A percentile compares a stretch with the other conserved stretches of the same genome.
Conservation (phyloP, 1,284 basidiomycete genomes). For the Apiotrichum laibachii region DNA sequence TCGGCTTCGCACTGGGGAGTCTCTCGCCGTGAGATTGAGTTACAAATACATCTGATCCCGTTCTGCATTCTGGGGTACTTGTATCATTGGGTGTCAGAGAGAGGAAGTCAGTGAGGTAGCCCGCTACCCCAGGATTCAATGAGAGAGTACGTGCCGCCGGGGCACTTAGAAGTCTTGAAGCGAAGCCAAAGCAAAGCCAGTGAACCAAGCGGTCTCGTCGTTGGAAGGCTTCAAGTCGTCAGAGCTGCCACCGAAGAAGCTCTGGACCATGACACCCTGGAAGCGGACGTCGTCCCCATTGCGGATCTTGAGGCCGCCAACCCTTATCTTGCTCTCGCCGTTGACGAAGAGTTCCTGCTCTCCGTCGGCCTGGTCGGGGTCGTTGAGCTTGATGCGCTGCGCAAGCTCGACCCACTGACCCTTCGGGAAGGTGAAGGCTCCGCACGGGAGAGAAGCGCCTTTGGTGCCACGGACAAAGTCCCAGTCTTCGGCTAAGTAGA, state of each 20-base stretch:
- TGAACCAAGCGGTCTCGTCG: background rate
- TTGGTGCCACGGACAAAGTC: constrained; percentile 50
- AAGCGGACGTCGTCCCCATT: constrained; percentile 52
- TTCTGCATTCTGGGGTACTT: too few relatives aligned
- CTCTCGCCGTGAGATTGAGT: too few relatives aligned
- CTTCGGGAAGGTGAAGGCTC: constrained; percentile 58
- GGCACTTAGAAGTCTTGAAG: background rate
- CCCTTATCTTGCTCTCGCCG: constrained; percentile 59
- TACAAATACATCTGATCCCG: too few relatives aligned
- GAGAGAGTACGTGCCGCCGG: too few relatives aligned
- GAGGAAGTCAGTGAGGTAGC: too few relatives aligned
- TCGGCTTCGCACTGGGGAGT: too few relatives aligned
- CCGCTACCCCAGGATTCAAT: too few relatives aligned
- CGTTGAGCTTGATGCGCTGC: constrained; percentile 64
- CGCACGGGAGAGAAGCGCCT: constrained; percentile 60
- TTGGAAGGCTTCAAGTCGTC: background rate
- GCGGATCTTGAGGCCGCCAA: constrained; percentile 57
- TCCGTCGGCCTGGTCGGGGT: constrained; percentile 55
- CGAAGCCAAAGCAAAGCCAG: background rate
- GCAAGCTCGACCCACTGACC: constrained; percentile 62
- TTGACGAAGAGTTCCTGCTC: constrained; percentile 59
- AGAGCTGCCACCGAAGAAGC: constrained; percentile 58
- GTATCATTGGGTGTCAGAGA: too few relatives aligned
- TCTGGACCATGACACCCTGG: constrained; percentile 63
- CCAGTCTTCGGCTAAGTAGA: constrained; percentile 47